Conservation (phyloP, 2,329 filamentous ascomycete species). For the Amauroascus verrucosus region DNA sequence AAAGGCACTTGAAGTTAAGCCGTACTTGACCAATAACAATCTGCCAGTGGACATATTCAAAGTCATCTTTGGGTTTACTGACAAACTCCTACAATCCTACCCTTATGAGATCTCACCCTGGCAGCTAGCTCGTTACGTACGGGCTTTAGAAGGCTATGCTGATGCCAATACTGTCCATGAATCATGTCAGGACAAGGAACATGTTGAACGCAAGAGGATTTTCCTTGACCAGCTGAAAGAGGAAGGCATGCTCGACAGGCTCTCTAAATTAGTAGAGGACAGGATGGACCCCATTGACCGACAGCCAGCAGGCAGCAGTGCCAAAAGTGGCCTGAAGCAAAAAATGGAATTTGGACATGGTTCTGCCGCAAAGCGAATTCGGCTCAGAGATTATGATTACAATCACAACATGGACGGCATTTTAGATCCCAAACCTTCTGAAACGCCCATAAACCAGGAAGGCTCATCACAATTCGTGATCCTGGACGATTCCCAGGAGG, state of each 20-base stretch:
- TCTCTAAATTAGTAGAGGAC: slow-evolving; percentile 3
- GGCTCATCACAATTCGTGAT: no score
- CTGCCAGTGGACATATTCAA: slow-evolving; percentile 8
- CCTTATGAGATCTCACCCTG: slow-evolving; percentile 5
- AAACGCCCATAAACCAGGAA: no score
- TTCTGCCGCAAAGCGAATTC: no score
- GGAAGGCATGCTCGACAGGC: slow-evolving; percentile 3
- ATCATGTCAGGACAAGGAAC: background rate
- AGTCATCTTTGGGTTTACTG: slow-evolving; percentile 7
- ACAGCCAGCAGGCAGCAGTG: no score
- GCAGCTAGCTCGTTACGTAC: slow-evolving; percentile 4
- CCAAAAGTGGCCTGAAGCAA: no score
- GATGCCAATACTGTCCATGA: background rate
- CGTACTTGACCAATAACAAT: slow-evolving; percentile 7
- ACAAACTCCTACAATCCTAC: background rate
- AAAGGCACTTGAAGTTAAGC: slow-evolving; percentile 6
- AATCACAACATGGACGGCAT: no score
- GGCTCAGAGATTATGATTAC: no score
- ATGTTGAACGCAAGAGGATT: slow-evolving; percentile 2
- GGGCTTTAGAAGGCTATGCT: slow-evolving; percentile 6
- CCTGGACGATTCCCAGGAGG: no score
- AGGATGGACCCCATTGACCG: no score
- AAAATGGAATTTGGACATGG: no score
- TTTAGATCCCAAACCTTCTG: no score
- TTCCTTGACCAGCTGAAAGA: slow-evolving; percentile 2